These are phyloP conservation scores for Aspergillus nidulans DNA, from an alignment of 495 filamentous ascomycete species.

Conservation along the genomic window DNA sequence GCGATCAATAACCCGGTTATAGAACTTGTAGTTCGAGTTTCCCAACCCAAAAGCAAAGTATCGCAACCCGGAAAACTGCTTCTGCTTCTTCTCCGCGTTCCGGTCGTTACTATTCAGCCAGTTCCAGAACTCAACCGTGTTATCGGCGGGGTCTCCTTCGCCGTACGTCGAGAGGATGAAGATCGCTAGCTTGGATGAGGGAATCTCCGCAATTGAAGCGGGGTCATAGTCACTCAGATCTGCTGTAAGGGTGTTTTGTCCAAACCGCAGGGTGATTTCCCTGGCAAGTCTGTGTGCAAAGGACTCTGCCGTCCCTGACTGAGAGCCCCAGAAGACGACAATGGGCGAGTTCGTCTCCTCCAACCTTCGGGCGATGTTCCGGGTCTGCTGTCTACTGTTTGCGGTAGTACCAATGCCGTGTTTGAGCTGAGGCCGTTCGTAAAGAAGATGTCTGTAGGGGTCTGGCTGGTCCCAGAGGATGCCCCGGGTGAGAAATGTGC, in stretches of 20 bases:
- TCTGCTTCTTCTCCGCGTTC: constrained; percentile 12
- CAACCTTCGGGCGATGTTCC: constrained; percentile 34
- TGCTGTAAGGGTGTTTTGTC: constrained; percentile 37
- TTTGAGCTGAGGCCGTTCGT: constrained; percentile 34
- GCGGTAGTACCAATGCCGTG: constrained; percentile 15
- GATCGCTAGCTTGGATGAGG: constrained; percentile 38
- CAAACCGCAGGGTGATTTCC: constrained; percentile 42
- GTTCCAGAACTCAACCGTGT: constrained; percentile 43
- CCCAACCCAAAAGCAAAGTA: constrained; percentile 47
- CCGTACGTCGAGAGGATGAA: constrained; percentile 53
- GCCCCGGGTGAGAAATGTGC: constrained; percentile 28
- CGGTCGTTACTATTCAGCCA: constrained; percentile 29
- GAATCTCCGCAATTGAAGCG: constrained; percentile 34
- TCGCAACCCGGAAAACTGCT: constrained; percentile 29
- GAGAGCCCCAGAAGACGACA: constrained; percentile 54
- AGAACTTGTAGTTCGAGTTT: constrained; percentile 51
- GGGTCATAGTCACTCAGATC: constrained; percentile 51
- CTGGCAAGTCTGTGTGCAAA: constrained; percentile 44
- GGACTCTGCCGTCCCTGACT: constrained; percentile 51
- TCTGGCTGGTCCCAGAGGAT: constrained; percentile 35
- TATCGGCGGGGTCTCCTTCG: constrained; percentile 53
- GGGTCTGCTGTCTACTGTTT: constrained; percentile 22
- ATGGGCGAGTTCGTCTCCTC: constrained; percentile 32
- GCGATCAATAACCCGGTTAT: constrained; percentile 44
- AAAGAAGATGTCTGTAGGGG: constrained; percentile 26